Evolutionary conservation across 257 asterid genomes (phyloP).

Genomic region (Nicotiana knightiana): DNA sequence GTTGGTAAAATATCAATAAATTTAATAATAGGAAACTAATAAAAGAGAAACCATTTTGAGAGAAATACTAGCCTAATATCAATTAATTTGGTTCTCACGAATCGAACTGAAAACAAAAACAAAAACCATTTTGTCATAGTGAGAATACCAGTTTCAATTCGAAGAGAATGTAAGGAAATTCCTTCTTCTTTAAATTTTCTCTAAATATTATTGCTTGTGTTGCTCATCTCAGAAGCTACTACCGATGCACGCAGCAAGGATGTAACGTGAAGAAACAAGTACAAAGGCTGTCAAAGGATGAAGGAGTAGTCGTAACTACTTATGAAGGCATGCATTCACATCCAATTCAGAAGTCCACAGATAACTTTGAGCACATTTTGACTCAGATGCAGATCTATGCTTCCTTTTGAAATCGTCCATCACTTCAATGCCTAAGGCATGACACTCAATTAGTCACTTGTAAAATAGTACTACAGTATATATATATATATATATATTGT

Average conservation of each 20-base stretch:
- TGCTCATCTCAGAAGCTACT: conserved; percentile 18
- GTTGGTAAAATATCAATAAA: too few relatives aligned
- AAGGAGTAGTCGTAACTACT: conserved; percentile 19
- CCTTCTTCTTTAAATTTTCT: too few relatives aligned
- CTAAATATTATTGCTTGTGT: not conserved
- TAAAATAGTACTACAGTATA: not conserved
- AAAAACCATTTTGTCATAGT: too few relatives aligned
- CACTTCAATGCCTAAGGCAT: not conserved
- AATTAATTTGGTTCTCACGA: too few relatives aligned
- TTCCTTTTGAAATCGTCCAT: not conserved
- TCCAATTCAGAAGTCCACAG: conserved; percentile 21
- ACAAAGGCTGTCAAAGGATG: conserved; percentile 24
- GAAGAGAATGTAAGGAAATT: too few relatives aligned
- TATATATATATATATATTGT: too few relatives aligned
- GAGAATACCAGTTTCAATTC: too few relatives aligned
- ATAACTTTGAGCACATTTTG: conserved; percentile 24
- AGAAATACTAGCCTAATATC: too few relatives aligned
- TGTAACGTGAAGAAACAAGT: conserved; percentile 29
- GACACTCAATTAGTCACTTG: not conserved
- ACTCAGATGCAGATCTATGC: conserved; percentile 23
- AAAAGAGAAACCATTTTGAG: too few relatives aligned
- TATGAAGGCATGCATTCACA: conserved; percentile 26
- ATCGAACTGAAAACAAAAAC: too few relatives aligned
- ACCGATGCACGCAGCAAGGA: conserved; percentile 21
- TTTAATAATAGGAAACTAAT: too few relatives aligned